A percentile compares a stretch with the other conserved stretches of the same genome.
phyloP scores from a whole-genome alignment of 1,139 yeast species.

The Chernovozyma sophiae-reginae region DNA sequence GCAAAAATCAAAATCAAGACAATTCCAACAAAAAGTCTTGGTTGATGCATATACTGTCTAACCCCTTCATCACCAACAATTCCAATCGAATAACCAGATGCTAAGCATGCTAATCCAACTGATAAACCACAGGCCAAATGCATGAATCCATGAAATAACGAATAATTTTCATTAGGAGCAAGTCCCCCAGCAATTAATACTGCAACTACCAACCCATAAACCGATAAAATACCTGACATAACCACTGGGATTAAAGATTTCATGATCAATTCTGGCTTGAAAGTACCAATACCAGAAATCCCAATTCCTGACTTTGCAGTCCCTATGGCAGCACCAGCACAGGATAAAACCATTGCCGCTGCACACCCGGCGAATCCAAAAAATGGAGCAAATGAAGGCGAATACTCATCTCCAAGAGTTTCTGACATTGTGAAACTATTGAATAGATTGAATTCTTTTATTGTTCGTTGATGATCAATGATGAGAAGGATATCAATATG shows the following conservation, averaged over 20 bases:
- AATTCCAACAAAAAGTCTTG: constrained; percentile 96
- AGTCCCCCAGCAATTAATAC: constrained; percentile 93
- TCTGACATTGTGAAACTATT: constrained; percentile 26
- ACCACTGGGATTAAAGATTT: constrained; percentile 89
- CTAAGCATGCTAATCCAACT: constrained; percentile 94
- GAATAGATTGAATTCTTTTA: too few relatives aligned
- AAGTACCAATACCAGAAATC: constrained; percentile 85
- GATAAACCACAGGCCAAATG: constrained; percentile 94
- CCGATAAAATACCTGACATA: constrained; percentile 97
- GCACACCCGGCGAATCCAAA: constrained; percentile 96
- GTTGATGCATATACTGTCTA: constrained; percentile 94
- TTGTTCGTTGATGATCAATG: too few relatives aligned
- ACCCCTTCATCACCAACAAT: constrained; percentile 99
- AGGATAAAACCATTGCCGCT: constrained; percentile 82
- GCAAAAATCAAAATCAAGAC: constrained; percentile 96
- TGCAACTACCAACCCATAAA: constrained; percentile 93
- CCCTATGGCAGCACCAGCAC: constrained; percentile 97
- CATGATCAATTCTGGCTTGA: constrained; percentile 80
- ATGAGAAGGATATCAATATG: too few relatives aligned
- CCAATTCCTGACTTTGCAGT: constrained; percentile 99
- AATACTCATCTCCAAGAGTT: constrained; percentile 47
- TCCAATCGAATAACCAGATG: constrained; percentile 98
- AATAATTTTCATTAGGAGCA: constrained; percentile 69
- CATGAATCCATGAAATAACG: constrained; percentile 93
- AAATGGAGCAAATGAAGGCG: constrained; percentile 90